These are phyloP conservation scores for Mariannaea sp. DNA, from an alignment of 2,329 filamentous ascomycete genomes.

Conservation along the genomic window DNA sequence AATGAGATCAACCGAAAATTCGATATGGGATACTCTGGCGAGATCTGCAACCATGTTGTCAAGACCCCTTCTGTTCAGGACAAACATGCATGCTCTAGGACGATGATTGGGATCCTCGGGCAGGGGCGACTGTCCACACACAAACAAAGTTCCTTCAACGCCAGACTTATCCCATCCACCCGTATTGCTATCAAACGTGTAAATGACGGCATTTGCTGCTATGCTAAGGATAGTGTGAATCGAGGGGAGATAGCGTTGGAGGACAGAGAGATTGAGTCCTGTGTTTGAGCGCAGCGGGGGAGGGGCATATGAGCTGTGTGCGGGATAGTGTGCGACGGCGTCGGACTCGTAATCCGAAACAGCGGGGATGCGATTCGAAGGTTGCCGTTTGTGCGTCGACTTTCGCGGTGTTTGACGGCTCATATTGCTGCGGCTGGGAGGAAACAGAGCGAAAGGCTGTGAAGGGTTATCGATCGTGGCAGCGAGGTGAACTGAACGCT, in stretches of 20 bases:
- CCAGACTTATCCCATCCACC: constrained; percentile 82
- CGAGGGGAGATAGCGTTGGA: constrained; percentile 78
- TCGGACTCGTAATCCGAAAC: constrained; percentile 71
- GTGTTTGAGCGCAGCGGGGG: constrained; percentile 72
- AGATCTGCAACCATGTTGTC: constrained; percentile 73
- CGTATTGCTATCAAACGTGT: constrained; percentile 71
- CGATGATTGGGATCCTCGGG: constrained; percentile 41
- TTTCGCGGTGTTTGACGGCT: constrained; percentile 50
- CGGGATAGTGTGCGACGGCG: constrained; percentile 48
- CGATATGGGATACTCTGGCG: constrained; percentile 64
- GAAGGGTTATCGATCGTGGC: too few relatives aligned
- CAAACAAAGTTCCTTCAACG: constrained; percentile 86
- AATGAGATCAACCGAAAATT: constrained; percentile 62
- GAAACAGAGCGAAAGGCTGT: neutral
- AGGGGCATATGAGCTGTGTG: constrained; percentile 45
- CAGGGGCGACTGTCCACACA: constrained; percentile 68
- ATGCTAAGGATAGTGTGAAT: constrained; percentile 77
- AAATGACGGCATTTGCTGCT: constrained; percentile 85
- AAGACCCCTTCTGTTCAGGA: constrained; percentile 73
- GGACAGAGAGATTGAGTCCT: constrained; percentile 84
- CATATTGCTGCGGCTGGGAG: constrained; percentile 43
- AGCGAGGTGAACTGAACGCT: neutral
- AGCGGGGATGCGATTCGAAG: constrained; percentile 47
- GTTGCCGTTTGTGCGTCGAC: constrained; percentile 48
- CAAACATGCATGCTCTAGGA: constrained; percentile 64